A percentile compares a stretch with the other conserved stretches of the same genome.
Conservation (phyloP, 306 rosid species). For the Benincasa hispida region DNA sequence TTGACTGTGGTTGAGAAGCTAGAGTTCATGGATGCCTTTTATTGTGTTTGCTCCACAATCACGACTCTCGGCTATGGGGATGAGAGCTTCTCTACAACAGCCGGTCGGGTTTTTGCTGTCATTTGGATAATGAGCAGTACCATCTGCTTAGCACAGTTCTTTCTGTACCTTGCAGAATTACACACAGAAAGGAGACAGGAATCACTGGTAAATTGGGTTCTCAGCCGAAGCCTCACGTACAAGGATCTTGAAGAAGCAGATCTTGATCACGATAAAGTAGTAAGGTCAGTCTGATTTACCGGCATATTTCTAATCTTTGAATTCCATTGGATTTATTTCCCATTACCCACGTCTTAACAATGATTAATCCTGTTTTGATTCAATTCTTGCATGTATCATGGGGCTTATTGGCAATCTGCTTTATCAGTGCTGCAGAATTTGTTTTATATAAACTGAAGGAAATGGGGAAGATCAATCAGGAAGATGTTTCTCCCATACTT, state of each 20-base stretch:
- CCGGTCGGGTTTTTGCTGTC: conserved; percentile 61
- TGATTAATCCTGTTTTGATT: background rate
- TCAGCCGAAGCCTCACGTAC: conserved; percentile 31
- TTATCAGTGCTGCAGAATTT: conserved; percentile 56
- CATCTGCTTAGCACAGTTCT: conserved; percentile 61
- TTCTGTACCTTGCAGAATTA: conserved; percentile 60
- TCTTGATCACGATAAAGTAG: conserved; percentile 62
- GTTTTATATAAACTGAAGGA: conserved; percentile 68
- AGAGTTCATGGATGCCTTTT: conserved; percentile 47
- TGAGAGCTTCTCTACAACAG: conserved; percentile 50
- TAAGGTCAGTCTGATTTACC: conserved; percentile 26
- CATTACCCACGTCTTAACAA: background rate
- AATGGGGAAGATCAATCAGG: conserved; percentile 60
- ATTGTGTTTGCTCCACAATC: conserved; percentile 72
- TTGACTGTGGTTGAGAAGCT: conserved; percentile 39
- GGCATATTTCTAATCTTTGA: background rate
- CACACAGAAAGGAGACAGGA: conserved; percentile 56
- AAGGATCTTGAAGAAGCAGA: conserved; percentile 75
- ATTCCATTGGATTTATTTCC: background rate
- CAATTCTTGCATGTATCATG: background rate
- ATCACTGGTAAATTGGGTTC: conserved; percentile 39
- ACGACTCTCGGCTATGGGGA: conserved; percentile 88
- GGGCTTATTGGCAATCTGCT: background rate
- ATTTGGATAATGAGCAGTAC: conserved; percentile 79
- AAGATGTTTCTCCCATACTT: conserved; percentile 45